These are phyloP conservation scores for Funneliformis caledonium DNA, from an alignment of 371 early-diverging fungal genomes.

Conservation along the genomic window DNA sequence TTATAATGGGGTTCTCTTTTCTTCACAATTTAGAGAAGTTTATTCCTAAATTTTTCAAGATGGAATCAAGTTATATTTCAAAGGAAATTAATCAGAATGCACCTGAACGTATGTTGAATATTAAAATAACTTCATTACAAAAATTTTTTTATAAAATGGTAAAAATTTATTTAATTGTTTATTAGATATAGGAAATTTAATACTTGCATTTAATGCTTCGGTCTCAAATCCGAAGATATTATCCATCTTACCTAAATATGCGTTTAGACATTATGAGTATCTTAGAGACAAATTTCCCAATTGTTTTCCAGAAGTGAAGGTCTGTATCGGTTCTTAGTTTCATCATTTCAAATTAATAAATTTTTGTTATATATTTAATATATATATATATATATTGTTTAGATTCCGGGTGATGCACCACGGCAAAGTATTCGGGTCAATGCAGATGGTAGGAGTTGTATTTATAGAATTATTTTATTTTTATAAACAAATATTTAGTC, in stretches of 20 bases:
- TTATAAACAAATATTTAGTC: background rate
- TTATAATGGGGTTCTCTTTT: background rate
- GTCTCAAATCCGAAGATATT: conserved; percentile 55
- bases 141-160: background rate
- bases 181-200: conserved; percentile 69
- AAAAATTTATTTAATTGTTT: background rate
- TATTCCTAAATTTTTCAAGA: conserved; percentile 61
- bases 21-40: conserved; percentile 45
- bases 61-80: conserved; percentile 69
- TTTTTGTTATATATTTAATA: background rate
- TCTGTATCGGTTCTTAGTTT: background rate
- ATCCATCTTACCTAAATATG: conserved; percentile 64
- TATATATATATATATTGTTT: background rate
- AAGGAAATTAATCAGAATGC: conserved; percentile 74
- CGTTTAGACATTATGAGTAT: conserved; percentile 75
- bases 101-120: conserved; percentile 51
- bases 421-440: background rate
- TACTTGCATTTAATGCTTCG: conserved; percentile 75
- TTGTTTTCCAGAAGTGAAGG: conserved; percentile 59
- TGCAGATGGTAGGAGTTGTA: conserved; percentile 12
- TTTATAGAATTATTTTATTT: background rate
- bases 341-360: background rate
- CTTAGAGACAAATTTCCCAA: conserved; percentile 70
- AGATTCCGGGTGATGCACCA: background rate
- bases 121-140: background rate